These are phyloP conservation scores for Cladosporium sp. DNA, from an alignment of 2,329 filamentous ascomycete species.

Conservation along the genomic window DNA sequence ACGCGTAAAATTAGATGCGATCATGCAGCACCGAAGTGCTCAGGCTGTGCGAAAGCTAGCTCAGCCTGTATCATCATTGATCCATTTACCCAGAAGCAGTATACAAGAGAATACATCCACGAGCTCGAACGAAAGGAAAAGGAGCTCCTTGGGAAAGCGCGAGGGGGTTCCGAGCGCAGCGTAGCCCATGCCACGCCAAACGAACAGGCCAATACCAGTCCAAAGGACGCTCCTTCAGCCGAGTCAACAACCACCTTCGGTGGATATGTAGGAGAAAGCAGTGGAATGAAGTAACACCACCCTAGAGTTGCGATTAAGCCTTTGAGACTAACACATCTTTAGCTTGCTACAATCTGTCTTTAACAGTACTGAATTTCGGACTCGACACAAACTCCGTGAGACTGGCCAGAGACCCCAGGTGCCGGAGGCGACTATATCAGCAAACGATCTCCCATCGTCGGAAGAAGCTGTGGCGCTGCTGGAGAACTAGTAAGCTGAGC, in stretches of 20 bases:
- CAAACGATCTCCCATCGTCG: neutral
- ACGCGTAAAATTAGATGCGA: conserved; percentile 19
- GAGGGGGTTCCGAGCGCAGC: neutral
- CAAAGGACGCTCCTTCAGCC: neutral
- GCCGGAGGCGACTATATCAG: conserved; percentile 13
- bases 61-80: conserved; percentile 23
- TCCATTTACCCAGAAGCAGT: conserved; percentile 19
- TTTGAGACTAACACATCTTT: neutral
- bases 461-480: conserved; percentile 17
- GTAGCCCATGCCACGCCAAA: neutral
- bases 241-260: conserved; percentile 15
- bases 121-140: conserved; percentile 21
- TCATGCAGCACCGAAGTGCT: conserved; percentile 23
- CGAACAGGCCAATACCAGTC: neutral
- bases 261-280: conserved; percentile 18
- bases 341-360: conserved; percentile 21
- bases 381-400: conserved; percentile 7
- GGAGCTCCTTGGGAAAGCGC: conserved; percentile 4
- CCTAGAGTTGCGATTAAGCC: neutral
- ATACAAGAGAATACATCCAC: conserved; percentile 24
- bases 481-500: conserved; percentile 17
- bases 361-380: conserved; percentile 12
- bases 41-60: conserved; percentile 20
- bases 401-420: conserved; percentile 11
- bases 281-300: conserved; percentile 9